A percentile compares a stretch with the other conserved stretches of the same genome.
Evolutionary conservation across 2,329 filamentous ascomycete species (phyloP).

Genomic region (Westerdykella aurantiaca): DNA sequence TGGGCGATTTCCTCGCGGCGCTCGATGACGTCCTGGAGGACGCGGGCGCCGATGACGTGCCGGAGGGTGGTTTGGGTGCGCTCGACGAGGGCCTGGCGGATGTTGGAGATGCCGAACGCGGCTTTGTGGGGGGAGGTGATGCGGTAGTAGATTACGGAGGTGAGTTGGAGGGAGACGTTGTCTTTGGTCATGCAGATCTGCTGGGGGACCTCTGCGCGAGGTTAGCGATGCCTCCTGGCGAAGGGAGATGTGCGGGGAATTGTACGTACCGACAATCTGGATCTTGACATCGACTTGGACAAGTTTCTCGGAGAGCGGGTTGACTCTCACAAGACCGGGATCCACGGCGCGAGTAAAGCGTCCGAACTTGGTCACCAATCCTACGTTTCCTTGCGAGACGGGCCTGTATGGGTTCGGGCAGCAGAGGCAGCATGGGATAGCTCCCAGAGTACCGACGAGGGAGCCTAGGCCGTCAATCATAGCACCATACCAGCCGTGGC

Average conservation of each 20-base stretch:
- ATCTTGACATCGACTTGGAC: constrained; percentile 98
- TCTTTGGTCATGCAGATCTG: constrained; percentile 99
- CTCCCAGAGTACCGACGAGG: constrained; percentile 71
- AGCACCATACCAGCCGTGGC: constrained; percentile 80
- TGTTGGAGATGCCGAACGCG: constrained; percentile 91
- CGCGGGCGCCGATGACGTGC: constrained; percentile 90
- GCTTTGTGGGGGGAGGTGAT: constrained; percentile 93
- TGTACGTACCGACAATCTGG: constrained; percentile 68
- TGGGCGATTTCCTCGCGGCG: constrained; percentile 94
- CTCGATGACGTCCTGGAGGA: constrained; percentile 97
- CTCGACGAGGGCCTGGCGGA: constrained; percentile 93
- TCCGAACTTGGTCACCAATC: constrained; percentile 92
- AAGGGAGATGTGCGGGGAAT: not conserved
- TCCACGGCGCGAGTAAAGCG: constrained; percentile 93
- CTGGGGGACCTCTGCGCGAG: constrained; percentile 68
- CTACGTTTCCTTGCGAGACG: constrained; percentile 88
- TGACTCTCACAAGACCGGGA: constrained; percentile 94
- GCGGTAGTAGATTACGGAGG: constrained; percentile 98
- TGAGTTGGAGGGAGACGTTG: constrained; percentile 90
- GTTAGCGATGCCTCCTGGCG: constrained; percentile 3
- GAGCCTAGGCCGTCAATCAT: constrained; percentile 78
- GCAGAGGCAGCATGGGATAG: constrained; percentile 83
- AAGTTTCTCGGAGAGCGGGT: constrained; percentile 84
- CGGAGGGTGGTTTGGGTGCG: constrained; percentile 96
- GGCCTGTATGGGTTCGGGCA: constrained; percentile 96